Base-by-base conservation (phyloP, 75 land plant genomes). In the Pinus albicaulis region DNA sequence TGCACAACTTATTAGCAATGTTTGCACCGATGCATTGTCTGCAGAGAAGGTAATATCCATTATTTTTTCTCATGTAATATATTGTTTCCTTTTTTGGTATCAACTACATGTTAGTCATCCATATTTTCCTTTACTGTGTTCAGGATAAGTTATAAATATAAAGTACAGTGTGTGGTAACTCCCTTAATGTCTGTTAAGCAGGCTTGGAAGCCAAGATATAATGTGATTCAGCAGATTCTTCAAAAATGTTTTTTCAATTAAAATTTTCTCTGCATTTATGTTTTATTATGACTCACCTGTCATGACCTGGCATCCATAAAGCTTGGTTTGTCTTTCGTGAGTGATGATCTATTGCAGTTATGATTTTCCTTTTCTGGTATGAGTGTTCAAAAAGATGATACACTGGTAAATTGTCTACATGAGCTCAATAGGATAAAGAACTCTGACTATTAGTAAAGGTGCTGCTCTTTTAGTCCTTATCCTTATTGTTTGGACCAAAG, bases 11-110 rank as follows among this genome's bases (percentile, higher is more conserved):
- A 95, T 98, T 73, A 98, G 98, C 88, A 95, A 98, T 75, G 87
- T 92, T 25, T 95, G 95, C 86, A 94, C 88, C 10, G 99, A 97
- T 94, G 99, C 99, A 57, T 82, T 94, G 59, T 97, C 99, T 75
- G 99, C 99, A 26, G 98, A 93, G 81, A 97, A 97, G 99, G 99
- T 94, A 75, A 83, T 17, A 61, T 36, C 7, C 17, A 20, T 55
- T 75, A 73, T 16, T 56, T 56, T 56, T 6, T 60, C n/a, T n/a
- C 26, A n/a, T 20, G 36, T 34, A 26, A 5, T 36, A 11, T 31
- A 5, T 76, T 20, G 34, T 13, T 61, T 24, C 34, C 26, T 58
- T 41, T 15, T 7, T 24, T 59, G 76, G 14, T 15, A 22, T 48
- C 53, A 48, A 10, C 53, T 48, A 48, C 53, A 48, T 48, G 5